Percentiles rank a stretch among this genome's conserved stretches.
Evolutionary conservation across 345 rosid genomes (phyloP).

Genomic region (Hibiscus tridactylites): DNA sequence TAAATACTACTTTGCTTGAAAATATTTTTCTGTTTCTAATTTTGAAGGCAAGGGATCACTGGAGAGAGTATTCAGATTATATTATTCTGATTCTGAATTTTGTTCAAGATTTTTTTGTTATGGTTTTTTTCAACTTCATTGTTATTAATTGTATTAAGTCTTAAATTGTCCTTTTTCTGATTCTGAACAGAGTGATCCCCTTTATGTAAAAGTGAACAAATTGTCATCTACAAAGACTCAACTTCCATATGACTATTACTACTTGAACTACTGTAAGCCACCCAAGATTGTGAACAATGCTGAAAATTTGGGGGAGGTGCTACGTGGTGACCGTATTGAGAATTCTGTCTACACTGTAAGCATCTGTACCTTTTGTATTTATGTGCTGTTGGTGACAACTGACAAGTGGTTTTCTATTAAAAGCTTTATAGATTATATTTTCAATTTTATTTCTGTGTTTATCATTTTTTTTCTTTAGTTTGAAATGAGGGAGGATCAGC

Average conservation of each 20-base stretch:
- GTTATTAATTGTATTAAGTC: neutral
- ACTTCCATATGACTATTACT: constrained; percentile 95
- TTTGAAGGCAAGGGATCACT: neutral
- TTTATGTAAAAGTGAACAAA: constrained; percentile 87
- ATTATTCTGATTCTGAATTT: neutral
- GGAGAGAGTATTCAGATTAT: neutral
- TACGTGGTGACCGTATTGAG: constrained; percentile 97
- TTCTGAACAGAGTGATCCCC: constrained; percentile 72
- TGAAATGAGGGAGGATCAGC: constrained; percentile 79
- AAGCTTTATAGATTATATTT: neutral
- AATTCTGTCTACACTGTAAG: constrained; percentile 83
- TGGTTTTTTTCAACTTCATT: neutral
- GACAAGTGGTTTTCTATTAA: neutral
- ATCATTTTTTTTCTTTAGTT: constrained; percentile 37
- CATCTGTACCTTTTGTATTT: neutral
- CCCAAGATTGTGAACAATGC: constrained; percentile 8
- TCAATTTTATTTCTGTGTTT: neutral
- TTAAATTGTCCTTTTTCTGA: constrained; percentile 13
- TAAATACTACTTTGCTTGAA: neutral
- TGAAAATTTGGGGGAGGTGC: constrained; percentile 25
- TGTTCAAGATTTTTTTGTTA: neutral
- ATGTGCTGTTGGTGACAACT: neutral
- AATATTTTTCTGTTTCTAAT: neutral
- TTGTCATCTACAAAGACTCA: constrained; percentile 93
- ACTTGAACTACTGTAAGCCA: constrained; percentile 43